Evolutionary conservation across 345 rosid species (phyloP).

Genomic region (Psidium guajava): DNA sequence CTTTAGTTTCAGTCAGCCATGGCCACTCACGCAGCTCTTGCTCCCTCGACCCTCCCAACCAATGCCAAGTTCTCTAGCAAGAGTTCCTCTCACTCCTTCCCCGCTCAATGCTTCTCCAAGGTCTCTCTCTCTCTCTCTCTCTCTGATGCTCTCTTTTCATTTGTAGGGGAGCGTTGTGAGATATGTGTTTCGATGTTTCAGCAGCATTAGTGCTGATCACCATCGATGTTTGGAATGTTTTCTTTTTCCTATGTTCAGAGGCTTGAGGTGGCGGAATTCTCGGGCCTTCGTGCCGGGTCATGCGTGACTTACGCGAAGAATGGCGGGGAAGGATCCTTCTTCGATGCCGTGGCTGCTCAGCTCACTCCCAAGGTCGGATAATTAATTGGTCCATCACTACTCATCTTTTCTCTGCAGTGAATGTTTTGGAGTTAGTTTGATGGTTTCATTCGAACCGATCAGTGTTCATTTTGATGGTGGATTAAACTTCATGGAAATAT

Average conservation of each 20-base stretch:
- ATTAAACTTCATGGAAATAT: background rate
- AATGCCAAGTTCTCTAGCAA: constrained; percentile 49
- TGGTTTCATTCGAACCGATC: background rate
- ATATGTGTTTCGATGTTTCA: background rate
- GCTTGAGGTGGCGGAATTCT: constrained; percentile 62
- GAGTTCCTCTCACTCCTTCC: constrained; percentile 36
- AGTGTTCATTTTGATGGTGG: background rate
- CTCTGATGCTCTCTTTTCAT: background rate
- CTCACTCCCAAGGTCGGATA: constrained; percentile 48
- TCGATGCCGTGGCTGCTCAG: constrained; percentile 64
- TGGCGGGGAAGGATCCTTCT: constrained; percentile 48
- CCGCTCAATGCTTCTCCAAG: constrained; percentile 72
- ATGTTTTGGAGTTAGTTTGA: background rate
- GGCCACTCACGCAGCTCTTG: constrained; percentile 93
- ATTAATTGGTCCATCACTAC: background rate
- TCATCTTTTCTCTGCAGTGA: background rate
- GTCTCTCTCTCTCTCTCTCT: constrained; percentile 13
- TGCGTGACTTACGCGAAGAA: constrained; percentile 23
- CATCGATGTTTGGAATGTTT: background rate
- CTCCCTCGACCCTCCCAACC: constrained; percentile 67
- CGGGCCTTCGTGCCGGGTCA: constrained; percentile 55
- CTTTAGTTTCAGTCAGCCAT: constrained; percentile 38
- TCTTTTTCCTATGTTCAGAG: constrained; percentile 31
- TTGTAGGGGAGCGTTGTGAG: background rate
- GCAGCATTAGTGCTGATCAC: background rate